phyloP scores from a whole-genome alignment of 2,329 filamentous ascomycete genomes.

The Cryphonectria carpinicola region DNA sequence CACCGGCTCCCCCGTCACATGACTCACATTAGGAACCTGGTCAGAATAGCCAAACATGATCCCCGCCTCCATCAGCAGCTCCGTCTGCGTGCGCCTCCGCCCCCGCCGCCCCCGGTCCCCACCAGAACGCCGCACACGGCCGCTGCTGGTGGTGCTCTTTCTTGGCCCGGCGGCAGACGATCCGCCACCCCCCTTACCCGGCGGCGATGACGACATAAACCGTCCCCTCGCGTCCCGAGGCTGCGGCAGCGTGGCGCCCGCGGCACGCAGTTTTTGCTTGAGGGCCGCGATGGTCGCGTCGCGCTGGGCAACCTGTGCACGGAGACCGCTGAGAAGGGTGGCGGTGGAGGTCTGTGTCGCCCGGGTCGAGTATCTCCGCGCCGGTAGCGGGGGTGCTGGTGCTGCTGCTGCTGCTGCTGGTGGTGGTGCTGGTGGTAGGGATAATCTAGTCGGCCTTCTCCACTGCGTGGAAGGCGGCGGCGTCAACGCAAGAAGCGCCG shows the following conservation, averaged over 20 bases:
- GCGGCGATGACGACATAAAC: not conserved
- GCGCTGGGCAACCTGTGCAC: not conserved
- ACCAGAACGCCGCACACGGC: not conserved
- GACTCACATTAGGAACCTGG: slow-evolving; percentile 18
- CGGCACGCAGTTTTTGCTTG: not conserved
- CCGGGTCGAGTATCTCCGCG: not conserved
- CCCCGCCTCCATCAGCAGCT: slow-evolving; percentile 15
- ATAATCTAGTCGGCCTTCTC: not conserved
- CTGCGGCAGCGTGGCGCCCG: not conserved
- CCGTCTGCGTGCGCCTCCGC: slow-evolving; percentile 14
- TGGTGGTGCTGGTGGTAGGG: not conserved
- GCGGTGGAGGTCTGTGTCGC: not conserved
- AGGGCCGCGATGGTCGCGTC: not conserved
- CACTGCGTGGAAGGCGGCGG: not conserved
- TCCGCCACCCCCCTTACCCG: no score
- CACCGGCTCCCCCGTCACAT: slow-evolving; percentile 13
- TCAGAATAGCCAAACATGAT: slow-evolving; percentile 13
- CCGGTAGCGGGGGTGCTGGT: not conserved
- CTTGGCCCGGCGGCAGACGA: not conserved
- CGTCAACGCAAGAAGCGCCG: not conserved
- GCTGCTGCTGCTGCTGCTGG: no score
- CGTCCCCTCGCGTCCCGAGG: not conserved
- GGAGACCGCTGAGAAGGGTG: not conserved
- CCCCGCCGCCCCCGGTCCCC: not conserved
- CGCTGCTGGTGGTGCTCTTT: not conserved